Base-by-base conservation (phyloP, 352 stramenopile species). In the Lagenidium sp. region DNA sequence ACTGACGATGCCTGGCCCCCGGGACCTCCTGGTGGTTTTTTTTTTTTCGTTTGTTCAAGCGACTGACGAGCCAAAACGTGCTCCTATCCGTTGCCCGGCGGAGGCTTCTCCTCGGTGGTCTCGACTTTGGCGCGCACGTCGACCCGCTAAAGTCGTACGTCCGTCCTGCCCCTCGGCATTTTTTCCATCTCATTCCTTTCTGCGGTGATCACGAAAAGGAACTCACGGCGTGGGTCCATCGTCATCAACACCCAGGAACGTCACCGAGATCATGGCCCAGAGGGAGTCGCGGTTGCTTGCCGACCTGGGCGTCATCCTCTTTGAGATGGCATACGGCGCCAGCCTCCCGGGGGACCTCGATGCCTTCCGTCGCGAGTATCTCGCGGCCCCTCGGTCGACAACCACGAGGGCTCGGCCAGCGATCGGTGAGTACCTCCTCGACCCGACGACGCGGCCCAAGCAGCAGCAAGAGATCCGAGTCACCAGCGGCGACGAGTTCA, bases 61-160 rank as follows among this genome's bases (percentile, higher is more conserved):
- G 41, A 11, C 15, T 55, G 34, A 55, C 45, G 13, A 31, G 43
- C 4, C 11, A 36, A 4, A 57, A 61, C 48, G 48, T 62, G 2
- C 21, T 62, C 16, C 16, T 62, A 2, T 56, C 53, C 2, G 11
- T 25, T 10, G 57, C 54, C 7, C 25, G 43, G 20, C 42, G 47
- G 12, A 42, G 54, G 11, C n/a, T 62, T 36, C 35, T 62, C 6
- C 26, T 62, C 12, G 54, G 54, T 4, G 20, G 31, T n/a, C 25
- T 63, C 4, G 44, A 52, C 1, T 63, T 54, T 38, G 40, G 39
- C 11, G 12, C 28, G 4, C n/a, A 34, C 12, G 29, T 47, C 10
- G 48, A 57, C n/a, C 7, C 23, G 7, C 18, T 49, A 0, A 13
- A 20, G 13, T 8, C 12, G 53, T 62, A 51, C 29, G 53, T 51